phyloP scores from a whole-genome alignment of 208 protist species.

The Wallacemonas rigidus region DNA sequence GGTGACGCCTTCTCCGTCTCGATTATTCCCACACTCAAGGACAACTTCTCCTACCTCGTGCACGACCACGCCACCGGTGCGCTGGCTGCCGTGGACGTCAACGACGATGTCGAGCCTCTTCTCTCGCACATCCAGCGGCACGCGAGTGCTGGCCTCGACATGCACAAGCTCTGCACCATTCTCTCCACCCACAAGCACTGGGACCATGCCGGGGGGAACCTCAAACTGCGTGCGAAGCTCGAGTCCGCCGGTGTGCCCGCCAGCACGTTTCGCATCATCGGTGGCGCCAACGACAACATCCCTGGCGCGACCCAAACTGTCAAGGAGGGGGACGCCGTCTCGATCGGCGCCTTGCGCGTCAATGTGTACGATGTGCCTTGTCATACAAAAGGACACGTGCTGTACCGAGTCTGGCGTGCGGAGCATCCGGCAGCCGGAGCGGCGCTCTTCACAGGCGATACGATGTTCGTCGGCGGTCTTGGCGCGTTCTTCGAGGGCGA shows the following conservation, averaged over 20 bases:
- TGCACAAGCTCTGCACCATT: conserved; percentile 47
- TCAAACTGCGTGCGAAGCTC: conserved; percentile 37
- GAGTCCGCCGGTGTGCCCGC: conserved; percentile 18
- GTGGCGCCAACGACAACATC: conserved; percentile 74
- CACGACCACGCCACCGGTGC: conserved; percentile 61
- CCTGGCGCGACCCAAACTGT: conserved; percentile 67
- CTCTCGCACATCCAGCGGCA: conserved; percentile 46
- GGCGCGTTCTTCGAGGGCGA: conserved; percentile 94
- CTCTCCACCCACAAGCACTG: conserved; percentile 95
- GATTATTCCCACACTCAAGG: conserved; percentile 81
- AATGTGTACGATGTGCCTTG: conserved; percentile 83
- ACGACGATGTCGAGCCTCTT: conserved; percentile 65
- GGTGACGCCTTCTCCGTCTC: conserved; percentile 72
- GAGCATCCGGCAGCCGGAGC: conserved; percentile 42
- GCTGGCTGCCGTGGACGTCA: conserved; percentile 87
- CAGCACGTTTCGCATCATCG: conserved; percentile 49
- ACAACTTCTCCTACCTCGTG: conserved; percentile 94
- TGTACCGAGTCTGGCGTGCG: conserved; percentile 50
- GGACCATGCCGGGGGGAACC: conserved; percentile 93
- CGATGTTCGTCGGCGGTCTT: conserved; percentile 92
- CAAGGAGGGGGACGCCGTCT: conserved; percentile 56
- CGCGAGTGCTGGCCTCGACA: conserved; percentile 6
- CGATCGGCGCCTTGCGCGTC: conserved; percentile 65
- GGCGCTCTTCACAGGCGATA: conserved; percentile 95
- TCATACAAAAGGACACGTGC: conserved; percentile 88